Evolutionary conservation across 495 filamentous ascomycete species (phyloP).

Genomic region (Xylaria longipes): DNA sequence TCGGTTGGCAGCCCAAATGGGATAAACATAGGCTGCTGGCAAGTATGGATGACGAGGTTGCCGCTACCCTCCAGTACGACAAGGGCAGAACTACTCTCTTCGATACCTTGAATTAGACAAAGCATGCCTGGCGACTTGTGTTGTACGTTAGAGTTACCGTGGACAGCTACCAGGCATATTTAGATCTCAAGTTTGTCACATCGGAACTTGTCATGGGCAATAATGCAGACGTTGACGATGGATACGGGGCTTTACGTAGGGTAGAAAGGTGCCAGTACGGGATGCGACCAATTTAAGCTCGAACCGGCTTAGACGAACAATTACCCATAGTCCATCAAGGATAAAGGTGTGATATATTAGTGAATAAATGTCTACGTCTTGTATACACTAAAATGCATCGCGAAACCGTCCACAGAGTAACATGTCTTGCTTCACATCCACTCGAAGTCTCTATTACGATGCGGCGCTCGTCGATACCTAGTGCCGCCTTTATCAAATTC

Average conservation of each 20-base stretch:
- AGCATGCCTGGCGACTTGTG: background rate
- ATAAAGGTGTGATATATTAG: background rate
- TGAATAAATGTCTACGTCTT: too few species aligned
- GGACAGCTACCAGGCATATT: background rate
- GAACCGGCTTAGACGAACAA: background rate
- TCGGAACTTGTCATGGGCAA: background rate
- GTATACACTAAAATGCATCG: too few species aligned
- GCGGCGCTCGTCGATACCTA: background rate
- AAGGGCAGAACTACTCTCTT: slow-evolving; percentile 42
- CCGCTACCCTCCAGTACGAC: slow-evolving; percentile 42
- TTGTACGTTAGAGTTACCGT: background rate
- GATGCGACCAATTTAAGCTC: background rate
- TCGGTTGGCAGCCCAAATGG: slow-evolving; percentile 50
- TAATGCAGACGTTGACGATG: background rate
- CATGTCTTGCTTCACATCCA: too few species aligned
- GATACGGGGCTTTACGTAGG: background rate
- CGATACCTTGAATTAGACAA: slow-evolving; percentile 17
- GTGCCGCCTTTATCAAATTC: background rate
- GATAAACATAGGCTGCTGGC: slow-evolving; percentile 42
- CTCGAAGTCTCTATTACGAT: too few species aligned
- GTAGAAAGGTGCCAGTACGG: background rate
- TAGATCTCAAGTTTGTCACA: background rate
- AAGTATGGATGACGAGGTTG: slow-evolving; percentile 47
- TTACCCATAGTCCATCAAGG: background rate
- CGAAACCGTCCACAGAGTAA: too few species aligned